Evolutionary conservation across 2,329 filamentous ascomycete species (phyloP).

Genomic region (Fusarium pseudograminearum): DNA sequence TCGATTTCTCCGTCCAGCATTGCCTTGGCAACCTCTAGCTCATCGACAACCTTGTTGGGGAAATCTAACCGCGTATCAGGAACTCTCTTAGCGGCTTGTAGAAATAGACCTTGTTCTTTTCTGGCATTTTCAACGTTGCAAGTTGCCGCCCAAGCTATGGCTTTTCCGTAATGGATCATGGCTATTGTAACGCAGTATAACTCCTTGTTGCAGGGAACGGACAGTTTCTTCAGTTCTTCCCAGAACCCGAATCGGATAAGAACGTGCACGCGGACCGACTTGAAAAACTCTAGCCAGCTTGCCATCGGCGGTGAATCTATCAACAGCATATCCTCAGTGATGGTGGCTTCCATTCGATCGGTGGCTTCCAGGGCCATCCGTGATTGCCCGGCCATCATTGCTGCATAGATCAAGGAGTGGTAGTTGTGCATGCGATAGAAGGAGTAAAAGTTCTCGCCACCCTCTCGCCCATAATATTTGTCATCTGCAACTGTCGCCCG

Average conservation of each 20-base stretch:
- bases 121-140: background rate
- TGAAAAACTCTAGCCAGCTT: constrained; percentile 80
- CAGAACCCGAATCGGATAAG: constrained; percentile 80
- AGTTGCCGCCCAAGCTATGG: constrained; percentile 72
- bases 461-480: constrained; percentile 68
- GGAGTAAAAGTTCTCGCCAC: constrained; percentile 76
- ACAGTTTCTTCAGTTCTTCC: constrained; percentile 71
- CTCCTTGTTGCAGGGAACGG: constrained; percentile 66
- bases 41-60: background rate
- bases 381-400: constrained; percentile 79
- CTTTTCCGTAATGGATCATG: constrained; percentile 75
- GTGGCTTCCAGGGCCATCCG: constrained; percentile 69
- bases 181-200: constrained; percentile 78
- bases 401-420: constrained; percentile 80
- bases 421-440: constrained; percentile 80
- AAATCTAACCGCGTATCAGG: background rate
- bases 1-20: background rate
- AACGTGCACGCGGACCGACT: constrained; percentile 74
- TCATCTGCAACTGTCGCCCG: constrained; percentile 76
- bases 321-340: constrained; percentile 73
- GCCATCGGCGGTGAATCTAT: constrained; percentile 78
- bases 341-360: constrained; percentile 66
- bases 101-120: background rate
- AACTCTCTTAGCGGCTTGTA: background rate
- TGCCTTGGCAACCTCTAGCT: background rate